These are phyloP conservation scores for Termitomyces sp. DNA, from an alignment of 768 basidiomycete species.

Conservation along the genomic window DNA sequence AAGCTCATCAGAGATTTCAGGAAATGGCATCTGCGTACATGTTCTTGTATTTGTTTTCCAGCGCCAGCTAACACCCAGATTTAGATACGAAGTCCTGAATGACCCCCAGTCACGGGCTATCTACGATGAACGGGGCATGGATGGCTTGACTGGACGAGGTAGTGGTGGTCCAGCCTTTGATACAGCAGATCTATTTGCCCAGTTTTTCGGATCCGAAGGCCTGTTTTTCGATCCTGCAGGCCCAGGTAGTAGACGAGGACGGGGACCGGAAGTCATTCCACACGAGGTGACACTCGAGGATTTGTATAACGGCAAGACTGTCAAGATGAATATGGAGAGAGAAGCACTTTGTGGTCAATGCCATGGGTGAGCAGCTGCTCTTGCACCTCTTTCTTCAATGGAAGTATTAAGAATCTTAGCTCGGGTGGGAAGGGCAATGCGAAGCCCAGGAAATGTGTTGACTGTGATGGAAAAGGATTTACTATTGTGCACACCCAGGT, in stretches of 20 bases:
- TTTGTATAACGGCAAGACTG: slow-evolving; percentile 84
- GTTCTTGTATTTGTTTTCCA: background rate
- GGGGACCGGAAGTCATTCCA: slow-evolving; percentile 68
- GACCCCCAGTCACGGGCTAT: slow-evolving; percentile 60
- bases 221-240: slow-evolving; percentile 62
- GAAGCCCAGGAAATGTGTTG: slow-evolving; percentile 78
- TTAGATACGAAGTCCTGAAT: slow-evolving; percentile 78
- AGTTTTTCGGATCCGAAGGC: slow-evolving; percentile 53
- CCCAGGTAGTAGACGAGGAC: slow-evolving; percentile 43
- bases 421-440: slow-evolving; percentile 78
- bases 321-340: slow-evolving; percentile 87
- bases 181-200: slow-evolving; percentile 65
- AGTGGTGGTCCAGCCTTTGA: slow-evolving; percentile 45
- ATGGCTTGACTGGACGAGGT: slow-evolving; percentile 51
- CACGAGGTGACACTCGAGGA: slow-evolving; percentile 90
- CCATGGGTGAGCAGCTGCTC: slow-evolving; percentile 55
- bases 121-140: slow-evolving; percentile 74
- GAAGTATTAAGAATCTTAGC: slow-evolving; percentile 28
- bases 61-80: slow-evolving; percentile 3
- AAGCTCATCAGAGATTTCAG: slow-evolving; percentile 80
- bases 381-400: background rate
- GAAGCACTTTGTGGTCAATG: slow-evolving; percentile 74
- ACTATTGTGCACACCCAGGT: slow-evolving; percentile 54
- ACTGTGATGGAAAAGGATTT: slow-evolving; percentile 83
- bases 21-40: slow-evolving; percentile 84